Evolutionary conservation across 345 rosid genomes (phyloP), one percentile per base, ranked within the genome.

Genomic region (Salix udensis): DNA sequence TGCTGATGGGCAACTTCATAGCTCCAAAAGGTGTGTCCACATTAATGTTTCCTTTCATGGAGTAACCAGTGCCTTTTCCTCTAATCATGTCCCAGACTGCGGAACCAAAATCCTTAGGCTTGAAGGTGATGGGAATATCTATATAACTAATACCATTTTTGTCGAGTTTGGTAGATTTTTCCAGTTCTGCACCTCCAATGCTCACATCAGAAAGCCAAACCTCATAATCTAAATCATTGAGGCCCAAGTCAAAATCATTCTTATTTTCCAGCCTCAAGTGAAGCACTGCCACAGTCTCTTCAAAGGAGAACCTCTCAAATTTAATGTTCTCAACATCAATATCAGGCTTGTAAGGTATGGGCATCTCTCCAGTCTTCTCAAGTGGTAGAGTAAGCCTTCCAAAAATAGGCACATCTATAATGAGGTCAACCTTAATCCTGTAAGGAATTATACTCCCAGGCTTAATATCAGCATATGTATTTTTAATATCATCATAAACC

Each of bases 1-100:
- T 96, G 86, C 78, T 83, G 70, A 96, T 94, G 48, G 99, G 98
- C 78, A 96, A 80, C 89, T 92, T 96, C 97, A 96, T 94, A 14
- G 85, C 89, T 72, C 99, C 97, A 84, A 91, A 96, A 58, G 98
- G 99, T 11, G 99, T 96, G 82, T 89, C 92, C 70, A 86, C 98
- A 74, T 92, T 80, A 19, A 96, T 84, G 75, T 92, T 70, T 53
- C 98, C 99, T 87, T 92, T 96, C 81, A 96, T 90, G 50, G 88
- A 77, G 84, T 96, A 94, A 21, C 97, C 95, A 10, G 97, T 94
- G 64, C 98, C 98, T 82, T 76, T 96, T 50, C 99, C 99, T 76
- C 95, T 88, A 15, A 96, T 96, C 97, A 96, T 89, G 84, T 96
- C 99, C 99, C 99, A 96, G 21, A 96, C 88, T 1, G 98, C 96